A percentile compares a stretch with the other conserved stretches of the same genome.
Evolutionary conservation across 495 filamentous ascomycete genomes (phyloP).

Genomic region (Hyaloscypha variabilis): DNA sequence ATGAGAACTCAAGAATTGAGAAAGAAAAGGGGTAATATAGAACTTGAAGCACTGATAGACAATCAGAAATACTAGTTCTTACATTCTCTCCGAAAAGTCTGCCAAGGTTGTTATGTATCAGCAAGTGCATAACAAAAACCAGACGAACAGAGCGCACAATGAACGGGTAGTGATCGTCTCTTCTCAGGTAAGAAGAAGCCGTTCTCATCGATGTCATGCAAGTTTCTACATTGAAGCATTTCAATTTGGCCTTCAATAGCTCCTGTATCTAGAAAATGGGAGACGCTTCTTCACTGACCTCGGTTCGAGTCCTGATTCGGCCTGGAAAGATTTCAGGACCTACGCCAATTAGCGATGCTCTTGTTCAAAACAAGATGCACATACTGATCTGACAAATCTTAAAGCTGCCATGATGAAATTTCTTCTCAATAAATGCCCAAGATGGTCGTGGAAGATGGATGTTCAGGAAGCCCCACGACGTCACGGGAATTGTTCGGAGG

Average conservation of each 20-base stretch:
- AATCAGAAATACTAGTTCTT: conserved; percentile 4
- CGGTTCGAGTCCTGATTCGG: conserved; percentile 79
- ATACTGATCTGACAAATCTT: conserved; percentile 64
- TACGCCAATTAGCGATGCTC: conserved; percentile 20
- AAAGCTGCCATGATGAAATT: conserved; percentile 53
- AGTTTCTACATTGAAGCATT: not conserved
- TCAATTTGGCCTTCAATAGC: too few relatives aligned
- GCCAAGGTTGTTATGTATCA: conserved; percentile 1
- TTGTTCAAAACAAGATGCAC: conserved; percentile 12
- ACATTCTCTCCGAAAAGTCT: conserved; percentile 49
- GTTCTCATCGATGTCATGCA: not conserved
- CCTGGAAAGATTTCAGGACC: conserved; percentile 36
- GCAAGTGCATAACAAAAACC: not conserved
- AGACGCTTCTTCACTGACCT: conserved; percentile 53
- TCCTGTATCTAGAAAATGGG: not conserved
- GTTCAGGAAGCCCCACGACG: not conserved
- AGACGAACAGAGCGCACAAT: not conserved
- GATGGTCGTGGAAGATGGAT: conserved; percentile 1
- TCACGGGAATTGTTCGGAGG: not conserved
- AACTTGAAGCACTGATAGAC: too few relatives aligned
- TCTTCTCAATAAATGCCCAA: not conserved
- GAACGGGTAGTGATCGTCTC: not conserved
- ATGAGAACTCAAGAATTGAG: not conserved
- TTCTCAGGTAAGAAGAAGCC: not conserved
- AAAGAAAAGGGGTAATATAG: not conserved